Evolutionary conservation across 83 land plant genomes (phyloP).

Genomic region (Picea abies): DNA sequence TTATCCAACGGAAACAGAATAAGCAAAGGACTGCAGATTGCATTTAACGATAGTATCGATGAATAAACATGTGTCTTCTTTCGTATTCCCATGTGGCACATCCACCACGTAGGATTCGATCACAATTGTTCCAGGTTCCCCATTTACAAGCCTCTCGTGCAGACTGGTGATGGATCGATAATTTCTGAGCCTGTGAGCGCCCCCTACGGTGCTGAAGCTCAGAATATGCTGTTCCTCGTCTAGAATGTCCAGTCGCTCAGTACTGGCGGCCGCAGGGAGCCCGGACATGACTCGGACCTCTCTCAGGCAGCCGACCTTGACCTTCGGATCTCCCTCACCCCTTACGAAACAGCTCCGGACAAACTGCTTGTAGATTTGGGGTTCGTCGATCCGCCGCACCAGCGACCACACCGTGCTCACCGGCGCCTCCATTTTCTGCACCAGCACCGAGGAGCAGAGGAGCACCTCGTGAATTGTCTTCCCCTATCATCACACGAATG

Average conservation of each 20-base stretch:
- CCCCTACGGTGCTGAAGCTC: no score
- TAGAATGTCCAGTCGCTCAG: no score
- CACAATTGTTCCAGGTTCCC: constrained; percentile 18
- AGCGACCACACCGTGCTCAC: constrained; percentile 19
- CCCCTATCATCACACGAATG: neutral
- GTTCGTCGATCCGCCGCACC: constrained; percentile 24
- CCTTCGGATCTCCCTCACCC: no score
- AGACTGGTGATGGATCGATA: constrained; percentile 58
- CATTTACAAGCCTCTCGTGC: neutral
- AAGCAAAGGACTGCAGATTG: constrained; percentile 14
- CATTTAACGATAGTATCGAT: constrained; percentile 29
- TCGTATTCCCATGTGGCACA: constrained; percentile 33
- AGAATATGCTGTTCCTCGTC: no score
- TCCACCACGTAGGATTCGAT: constrained; percentile 40
- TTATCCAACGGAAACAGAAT: no score
- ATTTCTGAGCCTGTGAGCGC: constrained; percentile 13
- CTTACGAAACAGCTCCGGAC: constrained; percentile 12
- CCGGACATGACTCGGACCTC: no score
- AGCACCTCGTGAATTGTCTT: no score
- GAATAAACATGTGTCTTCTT: constrained; percentile 35
- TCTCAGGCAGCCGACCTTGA: no score
- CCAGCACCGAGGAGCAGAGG: constrained; percentile 20
- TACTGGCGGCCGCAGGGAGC: no score
- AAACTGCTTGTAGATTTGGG: constrained; percentile 24
- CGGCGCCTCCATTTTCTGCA: constrained; percentile 21